Base-by-base conservation (phyloP, 2,329 filamentous ascomycete species). In the Sporothrix phasma region DNA sequence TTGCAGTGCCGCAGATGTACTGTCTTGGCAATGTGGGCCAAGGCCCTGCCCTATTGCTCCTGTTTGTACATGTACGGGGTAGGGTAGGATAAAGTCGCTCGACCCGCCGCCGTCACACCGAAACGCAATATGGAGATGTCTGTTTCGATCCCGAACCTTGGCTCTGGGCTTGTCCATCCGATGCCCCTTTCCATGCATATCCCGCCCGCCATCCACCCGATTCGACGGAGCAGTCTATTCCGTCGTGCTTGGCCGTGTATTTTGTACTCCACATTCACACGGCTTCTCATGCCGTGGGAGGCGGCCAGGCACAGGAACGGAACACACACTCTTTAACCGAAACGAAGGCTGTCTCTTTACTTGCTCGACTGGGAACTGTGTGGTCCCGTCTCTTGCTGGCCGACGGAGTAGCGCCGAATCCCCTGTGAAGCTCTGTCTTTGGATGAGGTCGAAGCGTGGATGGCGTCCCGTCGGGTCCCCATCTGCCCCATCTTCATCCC, bases 81-180 rank as follows among this genome's bases (percentile, higher is more conserved):
- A n/a, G 15, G n/a, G n/a, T n/a, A n/a, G n/a, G 31, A 39, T 17
- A 39, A 39, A 51, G 26, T 11, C 45, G 22, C 45, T 56, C 31
- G n/a, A 19, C 15, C n/a, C 7, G 37, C 37, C 29, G 22, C 29
- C 22, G 24, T 8, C 34, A n/a, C 22, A 10, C 17, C 46, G 15
- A 22, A 10, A 43, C 31, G 46, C 61, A 56, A 63, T 63, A 63
- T 63, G 61, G 61, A 56, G 54, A 63, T 63, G 46, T 63, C 24
- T 53, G 53, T 29, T 43, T 46, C 34, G 34, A 43, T 51, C 54
- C 43, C 43, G 43, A 43, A 29, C 43, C n/a, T 29, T 60, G 24
- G 41, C 56, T 11, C 3, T 46, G 13, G 29, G 34, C n/a, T n/a
- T n/a, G n/a, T n/a, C n/a, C n/a, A n/a, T n/a, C n/a, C n/a, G n/a